These are phyloP conservation scores for Ascobolus immersus DNA, from an alignment of 495 filamentous ascomycete genomes.

Conservation along the genomic window DNA sequence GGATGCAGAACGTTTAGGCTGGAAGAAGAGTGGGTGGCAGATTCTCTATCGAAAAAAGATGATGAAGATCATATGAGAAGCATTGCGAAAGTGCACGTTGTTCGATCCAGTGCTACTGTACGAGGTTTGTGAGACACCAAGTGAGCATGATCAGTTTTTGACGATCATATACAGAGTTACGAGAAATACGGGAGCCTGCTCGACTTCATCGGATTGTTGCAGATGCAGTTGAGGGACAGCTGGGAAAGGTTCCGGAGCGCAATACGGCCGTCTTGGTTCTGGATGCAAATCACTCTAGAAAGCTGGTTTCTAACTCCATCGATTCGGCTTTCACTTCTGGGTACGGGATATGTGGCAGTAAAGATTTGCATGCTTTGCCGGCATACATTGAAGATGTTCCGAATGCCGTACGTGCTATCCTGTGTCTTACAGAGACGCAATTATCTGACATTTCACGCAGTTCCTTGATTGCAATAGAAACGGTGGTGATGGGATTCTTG, in stretches of 20 bases:
- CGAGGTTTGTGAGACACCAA: slow-evolving; percentile 17
- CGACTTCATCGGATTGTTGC: slow-evolving; percentile 21
- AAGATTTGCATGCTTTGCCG: slow-evolving; percentile 24
- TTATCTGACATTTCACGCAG: slow-evolving; percentile 1
- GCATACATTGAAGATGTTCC: slow-evolving; percentile 23
- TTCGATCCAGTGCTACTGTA: slow-evolving; percentile 21
- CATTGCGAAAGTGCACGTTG: slow-evolving; percentile 24
- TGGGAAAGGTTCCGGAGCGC: slow-evolving; percentile 17
- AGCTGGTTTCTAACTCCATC: slow-evolving; percentile 17
- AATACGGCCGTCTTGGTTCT: slow-evolving; percentile 24
- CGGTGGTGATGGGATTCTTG: background rate
- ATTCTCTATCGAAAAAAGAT: slow-evolving; percentile 17
- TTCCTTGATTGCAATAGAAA: slow-evolving; percentile 12
- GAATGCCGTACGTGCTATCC: slow-evolving; percentile 7
- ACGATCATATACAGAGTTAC: slow-evolving; percentile 2
- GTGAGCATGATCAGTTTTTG: slow-evolving; percentile 18
- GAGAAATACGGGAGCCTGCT: slow-evolving; percentile 11
- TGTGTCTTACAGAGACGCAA: slow-evolving; percentile 1
- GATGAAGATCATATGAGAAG: slow-evolving; percentile 15
- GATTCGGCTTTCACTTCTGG: slow-evolving; percentile 23
- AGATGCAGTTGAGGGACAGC: slow-evolving; percentile 19
- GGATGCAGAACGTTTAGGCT: slow-evolving; percentile 25
- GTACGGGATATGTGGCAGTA: slow-evolving; percentile 24
- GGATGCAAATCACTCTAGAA: slow-evolving; percentile 19
- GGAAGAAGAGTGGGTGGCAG: slow-evolving; percentile 24